Evolutionary conservation across 176 grass and related monocot genomes (phyloP).

Genomic region (Carex pumila): DNA sequence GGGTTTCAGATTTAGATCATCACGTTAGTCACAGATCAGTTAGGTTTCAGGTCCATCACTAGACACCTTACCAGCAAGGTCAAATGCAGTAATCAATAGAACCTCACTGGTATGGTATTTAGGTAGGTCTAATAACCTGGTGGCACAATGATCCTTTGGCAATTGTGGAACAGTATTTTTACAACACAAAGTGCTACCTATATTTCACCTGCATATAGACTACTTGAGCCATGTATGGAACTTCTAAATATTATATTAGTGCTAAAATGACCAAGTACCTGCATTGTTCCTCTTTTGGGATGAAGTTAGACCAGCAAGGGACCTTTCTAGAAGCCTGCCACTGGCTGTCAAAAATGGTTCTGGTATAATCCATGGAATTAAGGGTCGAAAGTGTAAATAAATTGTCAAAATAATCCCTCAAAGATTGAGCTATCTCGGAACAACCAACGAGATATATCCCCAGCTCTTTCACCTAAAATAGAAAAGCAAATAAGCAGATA

Average conservation of each 20-base stretch:
- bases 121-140: neutral
- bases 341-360: constrained; percentile 53
- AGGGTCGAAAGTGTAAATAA: constrained; percentile 66
- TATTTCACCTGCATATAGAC: neutral
- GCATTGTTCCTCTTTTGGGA: constrained; percentile 64
- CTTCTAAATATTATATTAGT: neutral
- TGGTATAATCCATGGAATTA: constrained; percentile 59
- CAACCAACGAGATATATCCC: constrained; percentile 77
- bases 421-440: constrained; percentile 49
- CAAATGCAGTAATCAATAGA: neutral
- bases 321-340: constrained; percentile 80
- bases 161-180: neutral
- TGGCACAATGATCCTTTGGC: neutral
- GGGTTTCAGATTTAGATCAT: too few species aligned
- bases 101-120: neutral
- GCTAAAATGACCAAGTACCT: constrained; percentile 33
- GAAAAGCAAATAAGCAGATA: neutral
- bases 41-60: neutral
- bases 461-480: constrained; percentile 74
- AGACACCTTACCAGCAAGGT: neutral
- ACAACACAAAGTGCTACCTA: neutral
- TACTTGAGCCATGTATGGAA: neutral
- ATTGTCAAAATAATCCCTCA: constrained; percentile 67
- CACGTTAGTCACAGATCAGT: too few species aligned
- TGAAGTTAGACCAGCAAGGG: constrained; percentile 95